phyloP scores from a whole-genome alignment of 345 rosid species.

The Cochlearia excelsa region DNA sequence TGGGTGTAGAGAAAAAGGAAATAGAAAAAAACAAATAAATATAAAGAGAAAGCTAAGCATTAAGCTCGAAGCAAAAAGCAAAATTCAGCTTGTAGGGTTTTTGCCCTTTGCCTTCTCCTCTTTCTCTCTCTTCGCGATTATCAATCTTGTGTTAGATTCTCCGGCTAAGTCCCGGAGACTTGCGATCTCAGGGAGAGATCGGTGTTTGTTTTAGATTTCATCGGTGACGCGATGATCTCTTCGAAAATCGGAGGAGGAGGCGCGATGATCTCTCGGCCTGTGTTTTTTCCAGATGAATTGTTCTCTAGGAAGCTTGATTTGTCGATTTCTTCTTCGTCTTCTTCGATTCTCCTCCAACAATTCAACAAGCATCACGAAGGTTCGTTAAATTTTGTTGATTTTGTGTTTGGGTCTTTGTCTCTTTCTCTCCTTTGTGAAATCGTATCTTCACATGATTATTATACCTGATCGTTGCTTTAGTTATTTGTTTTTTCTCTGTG shows the following conservation, averaged over 20 bases:
- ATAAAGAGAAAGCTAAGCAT: slow-evolving; percentile 24
- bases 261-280: slow-evolving; percentile 39
- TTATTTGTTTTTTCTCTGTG: neutral
- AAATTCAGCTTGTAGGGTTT: slow-evolving; percentile 33
- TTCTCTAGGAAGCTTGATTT: slow-evolving; percentile 50
- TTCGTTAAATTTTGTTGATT: neutral
- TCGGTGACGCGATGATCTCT: slow-evolving; percentile 49
- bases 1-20: slow-evolving; percentile 19
- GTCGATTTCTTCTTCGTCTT: slow-evolving; percentile 33
- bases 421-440: slow-evolving; percentile 2
- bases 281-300: slow-evolving; percentile 41
- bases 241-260: slow-evolving; percentile 54
- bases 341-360: slow-evolving; percentile 49
- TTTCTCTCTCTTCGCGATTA: neutral
- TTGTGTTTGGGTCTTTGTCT: neutral
- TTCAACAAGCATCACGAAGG: slow-evolving; percentile 48
- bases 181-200: slow-evolving; percentile 13
- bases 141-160: slow-evolving; percentile 21
- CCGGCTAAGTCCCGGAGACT: slow-evolving; percentile 39
- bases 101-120: slow-evolving; percentile 7
- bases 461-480: slow-evolving; percentile 6
- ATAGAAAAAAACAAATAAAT: neutral
- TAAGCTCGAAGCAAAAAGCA: slow-evolving; percentile 11
- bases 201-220: slow-evolving; percentile 10
- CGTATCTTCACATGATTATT: slow-evolving; percentile 9